Evolutionary conservation across 2,329 filamentous ascomycete species (phyloP), one percentile per base, ranked within the genome.

Genomic region (Colletotrichum karsti): DNA sequence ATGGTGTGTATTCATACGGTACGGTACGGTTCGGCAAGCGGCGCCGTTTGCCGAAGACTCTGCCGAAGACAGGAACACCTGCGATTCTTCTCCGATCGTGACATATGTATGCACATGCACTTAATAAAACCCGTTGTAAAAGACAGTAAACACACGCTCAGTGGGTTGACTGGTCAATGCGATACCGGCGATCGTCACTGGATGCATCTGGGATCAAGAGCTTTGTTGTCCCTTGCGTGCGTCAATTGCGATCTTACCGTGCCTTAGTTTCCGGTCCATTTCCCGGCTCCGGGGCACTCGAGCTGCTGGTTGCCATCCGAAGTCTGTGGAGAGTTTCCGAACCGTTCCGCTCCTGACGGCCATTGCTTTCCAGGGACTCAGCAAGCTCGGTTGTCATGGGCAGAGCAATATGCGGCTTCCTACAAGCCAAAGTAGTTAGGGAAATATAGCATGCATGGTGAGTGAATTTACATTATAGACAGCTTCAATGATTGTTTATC

Each of bases 41-140:
- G 60, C 53, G 53, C 64, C 60, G 44, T 57, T 64, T 67, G 64
- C 60, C 64, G 60, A 67, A 54, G 44, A 26, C 35, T 53, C 35
- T 67, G 53, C 64, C 60, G 64, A 67, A 57, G 44, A 57, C 50
- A 20, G 28, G 41, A 42, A 12, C 15, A 4, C 9, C 13, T 44
- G 54, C 54, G 54, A 44, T 28, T 57, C 54, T 26, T 12, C 39
- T 35, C 39, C 54, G 39, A 7, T 44, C n/a, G 18, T 20, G 20
- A 18, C 22, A 22, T 51, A 28, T 30, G 24, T 22, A 35, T 53
- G 30, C 50, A 35, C 33, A 35, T 13, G 8, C 33, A 13, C 10
- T 35, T 35, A 13, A 35, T 35, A 7, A 9, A 35, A 35, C n/a
- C n/a, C n/a, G n/a, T n/a, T n/a, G n/a, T n/a, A n/a, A n/a, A n/a